Base-by-base conservation (phyloP, 1,284 basidiomycete species). In the Puccinia polysora region DNA sequence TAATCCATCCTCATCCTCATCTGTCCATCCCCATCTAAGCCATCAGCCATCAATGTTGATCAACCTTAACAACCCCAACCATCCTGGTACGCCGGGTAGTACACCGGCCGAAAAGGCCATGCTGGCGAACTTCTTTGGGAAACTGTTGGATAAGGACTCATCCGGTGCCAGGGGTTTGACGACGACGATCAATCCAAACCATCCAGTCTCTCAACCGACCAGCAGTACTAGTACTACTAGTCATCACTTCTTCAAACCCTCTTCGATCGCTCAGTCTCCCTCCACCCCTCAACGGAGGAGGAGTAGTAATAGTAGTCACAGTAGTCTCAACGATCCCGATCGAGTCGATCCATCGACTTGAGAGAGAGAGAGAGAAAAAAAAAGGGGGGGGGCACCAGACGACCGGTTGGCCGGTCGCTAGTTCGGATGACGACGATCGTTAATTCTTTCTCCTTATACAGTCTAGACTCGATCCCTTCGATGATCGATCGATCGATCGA, bases 21-120 rank as follows among this genome's bases (percentile, higher is more conserved):
- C 50, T 23, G 38, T 10, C 45, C 55, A 47, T 50, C n/a, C 25
- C 23, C 23, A 45, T 30, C 32, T 20, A 14, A 20, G 32, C 18
- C 49, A 43, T 23, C 43, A 34, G 32, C 4, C 14, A 30, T 8
- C 20, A 4, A 34, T 56, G 30, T 15, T 15, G 4, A 30, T 36
- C 53, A 36, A 36, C 15, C 23, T 34, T 18, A 23, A 20, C 8
- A 7, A 20, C 49, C 2, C 6, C n/a, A n/a, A n/a, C n/a, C n/a
- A n/a, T n/a, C 3, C 45, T 32, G 45, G 45, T 2, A 58, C 67
- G 2, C 67, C 67, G 23, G 67, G 38, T 34, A 56, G 67, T 2
- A 38, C 60, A 12, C 67, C 40, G 25, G 67, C 49, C 34, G 68
- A 71, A 53, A 71, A 71, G 45, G 68, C 59, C 23, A 59, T 71